Conservation (phyloP, 129 eudicot genomes). For the Tagetes erecta region DNA sequence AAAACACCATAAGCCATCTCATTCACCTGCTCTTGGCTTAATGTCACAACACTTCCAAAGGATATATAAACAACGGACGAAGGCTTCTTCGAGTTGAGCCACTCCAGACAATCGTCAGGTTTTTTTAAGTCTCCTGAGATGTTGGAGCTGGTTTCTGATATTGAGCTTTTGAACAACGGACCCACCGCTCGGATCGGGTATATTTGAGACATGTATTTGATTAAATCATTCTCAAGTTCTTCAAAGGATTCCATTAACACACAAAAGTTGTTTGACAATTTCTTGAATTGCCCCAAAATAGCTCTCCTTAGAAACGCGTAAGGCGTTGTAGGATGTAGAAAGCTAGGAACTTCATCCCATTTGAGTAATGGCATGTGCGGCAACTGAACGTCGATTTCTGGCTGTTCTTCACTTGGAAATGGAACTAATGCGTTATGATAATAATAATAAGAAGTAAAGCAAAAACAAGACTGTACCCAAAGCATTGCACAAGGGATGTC, state of each 20-base stretch:
- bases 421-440: slow-evolving; percentile 34
- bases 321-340: slow-evolving; percentile 60
- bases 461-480: slow-evolving; percentile 83
- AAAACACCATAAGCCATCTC: slow-evolving; percentile 65
- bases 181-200: slow-evolving; percentile 63
- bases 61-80: slow-evolving; percentile 75
- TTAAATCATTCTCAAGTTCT: slow-evolving; percentile 60
- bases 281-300: slow-evolving; percentile 57
- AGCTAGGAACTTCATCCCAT: slow-evolving; percentile 73
- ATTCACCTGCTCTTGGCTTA: slow-evolving; percentile 57
- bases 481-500: slow-evolving; percentile 64
- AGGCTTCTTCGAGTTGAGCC: slow-evolving; percentile 55
- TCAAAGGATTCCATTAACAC: slow-evolving; percentile 65
- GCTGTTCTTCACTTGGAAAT: slow-evolving; percentile 58
- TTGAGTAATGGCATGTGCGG: slow-evolving; percentile 69
- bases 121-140: slow-evolving; percentile 47
- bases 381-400: slow-evolving; percentile 54
- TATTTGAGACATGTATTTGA: slow-evolving; percentile 45
- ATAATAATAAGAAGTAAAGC: slow-evolving; percentile 66
- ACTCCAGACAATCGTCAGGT: slow-evolving; percentile 47
- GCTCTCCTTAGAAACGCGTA: slow-evolving; percentile 35
- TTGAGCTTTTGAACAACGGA: slow-evolving; percentile 55
- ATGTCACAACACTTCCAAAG: slow-evolving; percentile 59
- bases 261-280: slow-evolving; percentile 56
- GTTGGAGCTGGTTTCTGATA: slow-evolving; percentile 20